Percentiles rank a stretch among this genome's conserved stretches.
Evolutionary conservation across 177 flowering plant species (phyloP).

Genomic region (Vitis hybrid): DNA sequence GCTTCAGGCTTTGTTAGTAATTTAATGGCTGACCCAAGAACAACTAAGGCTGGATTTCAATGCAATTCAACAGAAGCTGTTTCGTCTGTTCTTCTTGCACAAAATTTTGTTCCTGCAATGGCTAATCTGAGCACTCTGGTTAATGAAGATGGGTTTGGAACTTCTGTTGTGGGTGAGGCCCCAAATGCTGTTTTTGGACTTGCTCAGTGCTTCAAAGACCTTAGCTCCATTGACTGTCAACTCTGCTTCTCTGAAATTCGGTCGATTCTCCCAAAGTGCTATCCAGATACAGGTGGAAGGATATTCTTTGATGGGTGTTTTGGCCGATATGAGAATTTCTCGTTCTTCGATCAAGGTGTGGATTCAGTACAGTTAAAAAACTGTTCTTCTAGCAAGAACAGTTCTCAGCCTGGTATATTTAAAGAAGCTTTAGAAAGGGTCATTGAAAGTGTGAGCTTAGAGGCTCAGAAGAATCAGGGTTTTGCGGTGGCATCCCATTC

Average conservation of each 20-base stretch:
- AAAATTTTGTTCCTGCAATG: conserved; percentile 9
- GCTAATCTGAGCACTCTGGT: not conserved
- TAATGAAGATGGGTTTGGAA: conserved; percentile 5
- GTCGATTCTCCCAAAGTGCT: conserved; percentile 7
- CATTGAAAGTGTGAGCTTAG: conserved; percentile 6
- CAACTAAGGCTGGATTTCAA: not conserved
- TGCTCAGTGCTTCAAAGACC: conserved; percentile 12
- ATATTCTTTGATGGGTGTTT: conserved; percentile 24
- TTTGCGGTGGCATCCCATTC: conserved; percentile 8
- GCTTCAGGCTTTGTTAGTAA: not conserved
- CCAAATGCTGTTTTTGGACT: conserved; percentile 10
- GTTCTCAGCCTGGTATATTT: conserved; percentile 1
- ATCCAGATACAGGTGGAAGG: conserved; percentile 3
- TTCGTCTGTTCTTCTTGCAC: not conserved
- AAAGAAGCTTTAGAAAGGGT: not conserved
- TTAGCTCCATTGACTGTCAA: conserved; percentile 5
- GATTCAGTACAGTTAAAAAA: conserved; percentile 7
- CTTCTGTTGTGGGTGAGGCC: not conserved
- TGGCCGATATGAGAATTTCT: conserved; percentile 19
- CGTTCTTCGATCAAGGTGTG: conserved; percentile 13
- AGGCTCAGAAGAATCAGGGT: conserved; percentile 10
- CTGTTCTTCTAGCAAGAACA: conserved; percentile 4
- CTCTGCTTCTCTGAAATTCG: conserved; percentile 11
- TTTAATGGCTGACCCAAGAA: conserved; percentile 9
- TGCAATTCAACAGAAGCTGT: not conserved